Evolutionary conservation across 176 grass and related monocot genomes (phyloP).

Genomic region (Lolium rigidum): DNA sequence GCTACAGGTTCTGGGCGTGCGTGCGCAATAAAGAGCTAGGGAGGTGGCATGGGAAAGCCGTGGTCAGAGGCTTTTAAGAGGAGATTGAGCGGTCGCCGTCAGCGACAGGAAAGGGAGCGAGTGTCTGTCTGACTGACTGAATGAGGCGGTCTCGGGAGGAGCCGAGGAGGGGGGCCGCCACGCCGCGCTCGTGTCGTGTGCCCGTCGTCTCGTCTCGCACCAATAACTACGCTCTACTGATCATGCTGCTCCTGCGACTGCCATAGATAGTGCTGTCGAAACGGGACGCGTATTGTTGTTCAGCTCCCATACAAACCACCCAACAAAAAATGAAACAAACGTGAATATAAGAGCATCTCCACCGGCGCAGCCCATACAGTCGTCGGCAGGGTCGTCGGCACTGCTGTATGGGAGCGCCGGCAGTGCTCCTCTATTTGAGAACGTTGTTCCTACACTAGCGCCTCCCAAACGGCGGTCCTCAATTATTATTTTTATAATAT

Average conservation of each 20-base stretch:
- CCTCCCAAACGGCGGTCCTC: too few relatives aligned
- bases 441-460: too few relatives aligned
- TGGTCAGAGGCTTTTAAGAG: constrained; percentile 42
- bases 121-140: too few relatives aligned
- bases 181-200: constrained; percentile 25
- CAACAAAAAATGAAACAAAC: too few relatives aligned
- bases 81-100: constrained; percentile 39
- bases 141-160: background rate
- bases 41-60: background rate
- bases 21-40: constrained; percentile 28
- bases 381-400: too few relatives aligned
- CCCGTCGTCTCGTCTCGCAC: constrained; percentile 23
- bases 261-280: background rate
- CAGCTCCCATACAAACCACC: too few relatives aligned
- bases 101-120: constrained; percentile 34
- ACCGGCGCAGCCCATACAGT: too few relatives aligned
- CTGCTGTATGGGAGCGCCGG: too few relatives aligned
- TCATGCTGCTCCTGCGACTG: constrained; percentile 5
- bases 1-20: background rate
- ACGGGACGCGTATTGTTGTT: too few relatives aligned
- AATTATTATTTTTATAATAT: too few relatives aligned
- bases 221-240: background rate
- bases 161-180: background rate
- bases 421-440: too few relatives aligned
- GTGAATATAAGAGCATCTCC: too few relatives aligned